Evolutionary conservation across 116 monocot genomes (phyloP), one percentile per base, ranked within the genome.

Genomic region (Cymodocea nodosa): DNA sequence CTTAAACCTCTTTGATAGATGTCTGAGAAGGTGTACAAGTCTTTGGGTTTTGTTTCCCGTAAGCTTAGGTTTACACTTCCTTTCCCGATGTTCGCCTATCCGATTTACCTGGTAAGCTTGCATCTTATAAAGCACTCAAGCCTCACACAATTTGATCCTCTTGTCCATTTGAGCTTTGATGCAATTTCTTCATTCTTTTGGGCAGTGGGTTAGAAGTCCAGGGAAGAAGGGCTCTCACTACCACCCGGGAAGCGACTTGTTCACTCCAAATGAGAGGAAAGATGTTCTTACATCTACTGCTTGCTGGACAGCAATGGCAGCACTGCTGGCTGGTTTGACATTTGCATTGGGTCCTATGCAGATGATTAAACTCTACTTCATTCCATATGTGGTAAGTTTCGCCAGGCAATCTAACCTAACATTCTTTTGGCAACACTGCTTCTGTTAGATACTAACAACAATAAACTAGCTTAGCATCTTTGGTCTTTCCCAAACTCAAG

Each of bases 221-320:
- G 94, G 94, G 55, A 94, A 86, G 71, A 68, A 51, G 13, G 94
- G 94, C 11, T 94, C 94, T 11, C 89, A 89, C 70, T 94, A 82
- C 60, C 55, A 86, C 60, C 89, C 93, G 20, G 69, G 63, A 0
- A 93, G 93, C 36, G 80, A 84, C 59, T 52, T 89, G 62, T 93
- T 93, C 50, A 56, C 73, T 67, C 86, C 89, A 7, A 83, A 66
- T 49, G 93, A 93, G 73, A 83, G 64, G 71, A 85, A 78, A 24
- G 81, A 93, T 71, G 78, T 89, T 34, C 64, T 85, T 19, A 83
- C 84, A 30, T 93, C 89, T 7, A 89, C 89, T 0, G 56, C 68
- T 18, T 89, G 89, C 63, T 94, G 85, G 80, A 19, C 40, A 2
- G 62, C 71, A 18, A 84, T 93, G 93, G 78, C 63, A 3, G 82